Percentiles rank a stretch among this genome's conserved stretches.
Conservation (phyloP, 1,284 basidiomycete species). For the Pseudozyma hubeiensis region DNA sequence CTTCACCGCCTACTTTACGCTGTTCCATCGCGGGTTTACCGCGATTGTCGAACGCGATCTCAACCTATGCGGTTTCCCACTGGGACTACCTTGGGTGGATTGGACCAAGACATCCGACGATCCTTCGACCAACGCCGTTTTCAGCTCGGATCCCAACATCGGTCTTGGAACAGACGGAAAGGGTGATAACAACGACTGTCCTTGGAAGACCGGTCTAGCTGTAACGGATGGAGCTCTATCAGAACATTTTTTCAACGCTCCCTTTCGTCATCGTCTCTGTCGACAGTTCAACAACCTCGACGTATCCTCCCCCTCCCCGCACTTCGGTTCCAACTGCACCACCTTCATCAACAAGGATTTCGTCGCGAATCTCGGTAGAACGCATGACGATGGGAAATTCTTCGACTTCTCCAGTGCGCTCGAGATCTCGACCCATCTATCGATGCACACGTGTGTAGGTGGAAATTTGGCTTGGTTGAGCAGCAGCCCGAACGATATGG, state of each 20-base stretch:
- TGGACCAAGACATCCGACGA: constrained; percentile 28
- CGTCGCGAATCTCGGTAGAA: constrained; percentile 10
- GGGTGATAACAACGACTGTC: constrained; percentile 15
- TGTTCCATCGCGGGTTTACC: constrained; percentile 32
- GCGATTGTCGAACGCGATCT: constrained; percentile 34
- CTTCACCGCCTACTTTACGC: constrained; percentile 36
- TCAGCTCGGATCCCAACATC: constrained; percentile 8
- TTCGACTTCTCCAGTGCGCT: constrained; percentile 37
- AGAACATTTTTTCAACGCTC: constrained; percentile 33
- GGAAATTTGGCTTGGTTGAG: constrained; percentile 36
- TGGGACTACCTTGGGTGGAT: constrained; percentile 38
- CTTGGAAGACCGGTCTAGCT: constrained; percentile 12
- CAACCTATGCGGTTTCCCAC: constrained; percentile 23
- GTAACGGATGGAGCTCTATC: constrained; percentile 34
- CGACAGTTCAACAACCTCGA: constrained; percentile 43
- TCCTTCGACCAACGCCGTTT: constrained; percentile 16
- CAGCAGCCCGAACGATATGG: constrained; percentile 18
- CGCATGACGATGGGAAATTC: constrained; percentile 29
- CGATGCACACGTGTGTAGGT: constrained; percentile 38
- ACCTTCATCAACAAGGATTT: constrained; percentile 28
- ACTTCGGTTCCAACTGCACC: constrained; percentile 37
- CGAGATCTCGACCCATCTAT: constrained; percentile 29
- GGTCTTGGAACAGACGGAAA: constrained; percentile 31
- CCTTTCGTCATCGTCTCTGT: constrained; percentile 32
- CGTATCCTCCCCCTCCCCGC: constrained; percentile 3